These are phyloP conservation scores for Beauveria brongniartii DNA, from an alignment of 2,329 filamentous ascomycete genomes.

Conservation along the genomic window DNA sequence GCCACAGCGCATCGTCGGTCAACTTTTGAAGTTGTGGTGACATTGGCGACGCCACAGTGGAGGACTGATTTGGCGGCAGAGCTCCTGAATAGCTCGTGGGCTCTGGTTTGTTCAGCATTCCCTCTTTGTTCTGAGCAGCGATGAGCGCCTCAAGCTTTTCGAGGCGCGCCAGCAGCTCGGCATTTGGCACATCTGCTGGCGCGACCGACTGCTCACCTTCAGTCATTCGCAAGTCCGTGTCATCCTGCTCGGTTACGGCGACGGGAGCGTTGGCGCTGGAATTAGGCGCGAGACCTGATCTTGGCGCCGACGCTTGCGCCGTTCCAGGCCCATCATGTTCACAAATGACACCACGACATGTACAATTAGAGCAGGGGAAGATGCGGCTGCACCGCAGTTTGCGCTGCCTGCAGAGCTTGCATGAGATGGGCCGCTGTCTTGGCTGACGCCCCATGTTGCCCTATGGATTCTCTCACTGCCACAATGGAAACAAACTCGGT, in stretches of 20 bases:
- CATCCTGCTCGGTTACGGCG: neutral
- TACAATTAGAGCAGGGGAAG: slow-evolving; percentile 30
- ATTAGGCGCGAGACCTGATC: slow-evolving; percentile 2
- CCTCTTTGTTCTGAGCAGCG: slow-evolving; percentile 13
- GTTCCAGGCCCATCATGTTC: slow-evolving; percentile 8
- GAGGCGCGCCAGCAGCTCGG: slow-evolving; percentile 18
- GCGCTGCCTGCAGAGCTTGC: slow-evolving; percentile 26
- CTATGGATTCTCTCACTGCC: slow-evolving; percentile 4
- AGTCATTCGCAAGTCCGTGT: neutral
- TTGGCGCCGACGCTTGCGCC: slow-evolving; percentile 1
- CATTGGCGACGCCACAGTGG: slow-evolving; percentile 13
- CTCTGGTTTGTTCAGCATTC: neutral
- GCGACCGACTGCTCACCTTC: neutral
- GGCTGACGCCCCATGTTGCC: slow-evolving; percentile 21
- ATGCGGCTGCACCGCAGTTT: slow-evolving; percentile 29
- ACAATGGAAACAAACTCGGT: slow-evolving; percentile 2
- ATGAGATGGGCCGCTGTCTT: slow-evolving; percentile 28
- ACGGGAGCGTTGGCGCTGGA: neutral
- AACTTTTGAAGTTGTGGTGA: slow-evolving; percentile 25
- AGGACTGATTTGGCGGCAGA: slow-evolving; percentile 8
- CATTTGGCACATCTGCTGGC: slow-evolving; percentile 14
- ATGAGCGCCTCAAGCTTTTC: slow-evolving; percentile 22
- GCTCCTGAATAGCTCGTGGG: slow-evolving; percentile 5
- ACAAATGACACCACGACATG: slow-evolving; percentile 26
- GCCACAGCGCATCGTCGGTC: slow-evolving; percentile 26